Base-by-base conservation (phyloP, 2,329 filamentous ascomycete species). In the Trichoderma sp. region DNA sequence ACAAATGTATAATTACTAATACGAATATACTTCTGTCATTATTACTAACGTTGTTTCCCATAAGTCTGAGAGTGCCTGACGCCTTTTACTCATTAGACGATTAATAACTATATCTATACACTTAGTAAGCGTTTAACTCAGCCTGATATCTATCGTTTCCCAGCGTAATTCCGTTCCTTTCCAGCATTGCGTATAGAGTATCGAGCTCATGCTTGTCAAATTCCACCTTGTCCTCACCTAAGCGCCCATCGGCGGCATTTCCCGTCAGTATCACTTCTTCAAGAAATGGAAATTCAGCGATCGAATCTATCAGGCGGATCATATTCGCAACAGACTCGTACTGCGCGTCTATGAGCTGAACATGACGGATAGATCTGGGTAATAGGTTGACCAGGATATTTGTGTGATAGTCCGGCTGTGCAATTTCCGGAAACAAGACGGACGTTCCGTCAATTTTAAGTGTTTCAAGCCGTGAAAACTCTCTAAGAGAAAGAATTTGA, bases 401-500 rank as follows among this genome's bases (percentile, higher is more conserved):
- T 30, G 60, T 55, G 34, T 21, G 49, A 18, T 64, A 64, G 3
- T 8, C 60, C 4, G 49, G 16, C 11, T 24, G 21, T 21, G 54
- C 3, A 18, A 43, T 6, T 4, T 24, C 49, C n/a, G 60, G 60
- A 30, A 64, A 64, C 21, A 64, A 18, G n/a, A 64, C 18, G 5
- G 49, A 55, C 1, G 21, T 43, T 21, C 60, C 60, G 4, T 64
- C 60, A 11, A 55, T 24, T 4, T 28, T 24, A 11, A 64, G 43
- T 21, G 10, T 55, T 21, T 64, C 32, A 10, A 64, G 60, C 14
- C 18, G 49, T 1, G 60, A 3, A 24, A 54, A 64, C 6, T 55
- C 32, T 39, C 43, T 55, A 5, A 64, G 60, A 4, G 60, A 63
- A 10, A 64, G 24, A 32, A 64, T 64, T 11, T 64, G 49, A 13